These are phyloP conservation scores for Myriosclerotinia curreyana DNA, from an alignment of 2,329 filamentous ascomycete genomes.

Conservation along the genomic window DNA sequence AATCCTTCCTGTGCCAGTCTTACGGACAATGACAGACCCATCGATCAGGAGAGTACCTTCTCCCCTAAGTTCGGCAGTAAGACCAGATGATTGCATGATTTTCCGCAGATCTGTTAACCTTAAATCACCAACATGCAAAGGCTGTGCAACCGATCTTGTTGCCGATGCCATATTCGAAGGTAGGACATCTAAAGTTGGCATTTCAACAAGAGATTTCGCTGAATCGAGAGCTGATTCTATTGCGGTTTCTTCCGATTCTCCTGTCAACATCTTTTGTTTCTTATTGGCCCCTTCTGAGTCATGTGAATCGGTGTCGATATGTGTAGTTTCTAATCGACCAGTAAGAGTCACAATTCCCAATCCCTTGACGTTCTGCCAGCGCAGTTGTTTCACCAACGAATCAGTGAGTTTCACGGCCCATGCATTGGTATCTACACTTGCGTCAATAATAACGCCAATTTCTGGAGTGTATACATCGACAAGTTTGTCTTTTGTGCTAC, in stretches of 20 bases:
- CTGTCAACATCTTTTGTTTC: constrained; percentile 45
- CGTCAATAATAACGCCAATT: constrained; percentile 73
- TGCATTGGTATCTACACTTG: constrained; percentile 95
- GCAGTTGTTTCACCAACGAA: constrained; percentile 76
- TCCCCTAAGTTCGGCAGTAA: constrained; percentile 87
- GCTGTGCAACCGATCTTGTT: constrained; percentile 73
- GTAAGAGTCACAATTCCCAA: constrained; percentile 91
- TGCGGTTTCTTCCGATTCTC: constrained; percentile 42
- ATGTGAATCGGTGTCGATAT: constrained; percentile 40
- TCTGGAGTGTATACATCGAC: constrained; percentile 77
- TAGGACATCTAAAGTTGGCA: constrained; percentile 46
- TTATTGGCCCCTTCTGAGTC: constrained; percentile 45
- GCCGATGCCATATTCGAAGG: constrained; percentile 64
- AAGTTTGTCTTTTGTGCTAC: constrained; percentile 46
- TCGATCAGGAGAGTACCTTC: constrained; percentile 91
- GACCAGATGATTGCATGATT: constrained; percentile 76
- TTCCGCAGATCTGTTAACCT: constrained; percentile 83
- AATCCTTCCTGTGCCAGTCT: constrained; percentile 80
- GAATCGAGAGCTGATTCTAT: constrained; percentile 28
- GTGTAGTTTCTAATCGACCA: constrained; percentile 60
- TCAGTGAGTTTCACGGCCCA: constrained; percentile 93
- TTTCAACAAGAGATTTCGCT: constrained; percentile 26
- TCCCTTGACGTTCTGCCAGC: constrained; percentile 91
- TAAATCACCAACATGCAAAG: constrained; percentile 91
- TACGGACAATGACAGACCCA: constrained; percentile 80